Evolutionary conservation across 805 yeast genomes (phyloP).

Genomic region (Candida caryicola): DNA sequence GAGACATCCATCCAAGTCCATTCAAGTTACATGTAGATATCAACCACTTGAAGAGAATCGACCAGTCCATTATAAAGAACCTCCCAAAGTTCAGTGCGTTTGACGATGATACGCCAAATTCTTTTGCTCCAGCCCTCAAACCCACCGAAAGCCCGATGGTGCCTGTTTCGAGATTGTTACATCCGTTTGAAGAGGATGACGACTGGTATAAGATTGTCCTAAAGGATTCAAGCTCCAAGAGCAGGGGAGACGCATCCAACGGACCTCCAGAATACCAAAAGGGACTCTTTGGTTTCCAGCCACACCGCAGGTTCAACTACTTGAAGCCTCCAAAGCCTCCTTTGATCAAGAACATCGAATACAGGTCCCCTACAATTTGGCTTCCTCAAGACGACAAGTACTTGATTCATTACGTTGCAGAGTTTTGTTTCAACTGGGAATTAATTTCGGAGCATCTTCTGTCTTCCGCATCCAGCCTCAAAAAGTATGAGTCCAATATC

Average conservation of each 20-base stretch:
- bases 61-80: constrained; percentile 46
- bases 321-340: constrained; percentile 94
- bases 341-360: constrained; percentile 70
- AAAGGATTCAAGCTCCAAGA: constrained; percentile 29
- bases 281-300: constrained; percentile 54
- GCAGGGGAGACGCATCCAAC: constrained; percentile 6
- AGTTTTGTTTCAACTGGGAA: constrained; percentile 91
- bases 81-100: constrained; percentile 50
- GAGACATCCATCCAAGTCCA: constrained; percentile 22
- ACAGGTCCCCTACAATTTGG: constrained; percentile 93
- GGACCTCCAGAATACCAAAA: constrained; percentile 47
- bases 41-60: constrained; percentile 43
- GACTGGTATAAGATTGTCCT: constrained; percentile 59
- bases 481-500: constrained; percentile 75
- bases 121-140: constrained; percentile 20
- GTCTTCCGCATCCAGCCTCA: constrained; percentile 54
- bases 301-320: constrained; percentile 54
- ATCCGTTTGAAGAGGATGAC: constrained; percentile 62
- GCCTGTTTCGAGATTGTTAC: constrained; percentile 64
- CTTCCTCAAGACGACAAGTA: constrained; percentile 87
- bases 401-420: constrained; percentile 76
- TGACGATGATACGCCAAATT: constrained; percentile 26
- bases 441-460: constrained; percentile 79
- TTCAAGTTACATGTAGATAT: constrained; percentile 46
- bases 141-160: constrained; percentile 37